These are phyloP conservation scores for Leonotis leonurus DNA, from an alignment of 257 asterid genomes.

Conservation along the genomic window DNA sequence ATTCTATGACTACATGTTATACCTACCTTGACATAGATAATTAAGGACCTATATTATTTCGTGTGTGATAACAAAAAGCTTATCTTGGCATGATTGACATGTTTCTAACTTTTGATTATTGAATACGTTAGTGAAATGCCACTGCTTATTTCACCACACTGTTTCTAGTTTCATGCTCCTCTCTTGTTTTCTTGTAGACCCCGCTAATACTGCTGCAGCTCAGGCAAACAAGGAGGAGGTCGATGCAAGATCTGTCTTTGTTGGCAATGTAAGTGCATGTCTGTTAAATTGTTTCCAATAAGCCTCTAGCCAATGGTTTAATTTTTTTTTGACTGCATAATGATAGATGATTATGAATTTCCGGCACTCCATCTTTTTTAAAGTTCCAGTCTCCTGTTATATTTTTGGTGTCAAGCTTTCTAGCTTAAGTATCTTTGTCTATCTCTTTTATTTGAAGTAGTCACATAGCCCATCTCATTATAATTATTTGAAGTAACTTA, in stretches of 20 bases:
- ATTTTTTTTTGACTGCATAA: background rate
- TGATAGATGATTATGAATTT: background rate
- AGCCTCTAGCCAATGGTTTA: background rate
- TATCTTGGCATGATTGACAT: too few relatives aligned
- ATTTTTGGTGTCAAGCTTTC: too few relatives aligned
- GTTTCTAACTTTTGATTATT: too few relatives aligned
- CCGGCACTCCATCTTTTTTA: background rate
- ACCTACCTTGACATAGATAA: too few relatives aligned
- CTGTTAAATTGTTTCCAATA: background rate
- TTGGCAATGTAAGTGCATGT: slow-evolving; percentile 75
- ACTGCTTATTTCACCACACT: background rate
- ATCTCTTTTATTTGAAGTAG: too few relatives aligned
- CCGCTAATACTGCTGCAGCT: slow-evolving; percentile 69
- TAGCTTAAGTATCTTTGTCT: too few relatives aligned
- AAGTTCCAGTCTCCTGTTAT: background rate
- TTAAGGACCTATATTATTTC: too few relatives aligned
- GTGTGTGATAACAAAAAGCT: too few relatives aligned
- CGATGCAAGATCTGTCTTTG: slow-evolving; percentile 78
- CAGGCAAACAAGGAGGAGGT: slow-evolving; percentile 82
- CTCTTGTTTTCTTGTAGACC: slow-evolving; percentile 39
- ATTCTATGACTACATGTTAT: too few relatives aligned
- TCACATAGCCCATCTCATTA: too few relatives aligned
- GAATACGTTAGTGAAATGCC: too few relatives aligned
- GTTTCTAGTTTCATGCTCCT: slow-evolving; percentile 4
- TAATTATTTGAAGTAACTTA: background rate